Evolutionary conservation across 805 yeast species (phyloP).

Genomic region (Ascoidea asiatica): DNA sequence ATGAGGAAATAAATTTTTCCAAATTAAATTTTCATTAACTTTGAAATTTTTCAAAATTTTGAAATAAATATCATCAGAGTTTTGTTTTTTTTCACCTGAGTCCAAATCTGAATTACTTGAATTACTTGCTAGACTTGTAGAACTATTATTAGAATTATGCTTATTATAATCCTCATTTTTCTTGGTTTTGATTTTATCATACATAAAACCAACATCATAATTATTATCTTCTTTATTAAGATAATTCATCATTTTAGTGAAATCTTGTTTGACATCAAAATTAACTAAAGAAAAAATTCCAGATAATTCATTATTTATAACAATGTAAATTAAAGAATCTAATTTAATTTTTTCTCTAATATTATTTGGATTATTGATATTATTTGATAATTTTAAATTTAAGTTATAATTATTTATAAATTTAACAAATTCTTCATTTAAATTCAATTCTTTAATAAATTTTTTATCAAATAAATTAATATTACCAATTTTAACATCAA

Average conservation of each 20-base stretch:
- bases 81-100: background rate
- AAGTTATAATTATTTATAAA: too few relatives aligned
- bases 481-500: background rate
- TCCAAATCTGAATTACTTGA: background rate
- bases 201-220: background rate
- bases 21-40: background rate
- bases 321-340: background rate
- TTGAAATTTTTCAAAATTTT: too few relatives aligned
- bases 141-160: too few relatives aligned
- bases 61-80: background rate
- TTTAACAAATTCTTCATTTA: background rate
- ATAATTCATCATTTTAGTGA: too few relatives aligned
- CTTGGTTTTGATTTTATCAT: background rate
- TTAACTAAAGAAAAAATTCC: background rate
- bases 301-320: background rate
- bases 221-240: background rate
- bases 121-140: background rate
- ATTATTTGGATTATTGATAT: background rate
- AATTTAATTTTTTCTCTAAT: too few relatives aligned
- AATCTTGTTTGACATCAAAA: background rate
- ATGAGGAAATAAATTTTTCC: background rate
- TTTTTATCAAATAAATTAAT: background rate
- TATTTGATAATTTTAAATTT: too few relatives aligned
- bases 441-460: too few relatives aligned
- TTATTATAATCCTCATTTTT: background rate